These are phyloP conservation scores for Nitzschia inconspicua DNA, from an alignment of 108 stramenopile genomes.

Conservation along the genomic window DNA sequence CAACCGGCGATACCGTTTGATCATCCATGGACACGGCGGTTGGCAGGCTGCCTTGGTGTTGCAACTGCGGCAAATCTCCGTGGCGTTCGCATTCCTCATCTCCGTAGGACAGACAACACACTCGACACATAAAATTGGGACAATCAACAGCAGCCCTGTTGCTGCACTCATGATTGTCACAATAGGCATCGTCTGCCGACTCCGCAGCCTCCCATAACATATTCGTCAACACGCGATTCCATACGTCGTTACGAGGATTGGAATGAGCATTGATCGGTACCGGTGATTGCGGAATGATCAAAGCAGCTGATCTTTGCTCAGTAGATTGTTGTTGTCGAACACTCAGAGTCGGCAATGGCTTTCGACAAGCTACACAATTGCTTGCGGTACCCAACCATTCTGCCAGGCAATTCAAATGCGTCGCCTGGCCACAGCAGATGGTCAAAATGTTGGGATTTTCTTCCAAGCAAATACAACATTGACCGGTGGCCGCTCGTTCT, in stretches of 20 bases:
- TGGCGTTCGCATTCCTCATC: conserved; percentile 20
- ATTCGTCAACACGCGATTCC: not conserved
- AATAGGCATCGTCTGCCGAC: not conserved
- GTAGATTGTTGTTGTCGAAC: not conserved
- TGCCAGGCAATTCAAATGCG: conserved; percentile 46
- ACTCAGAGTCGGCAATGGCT: conserved; percentile 18
- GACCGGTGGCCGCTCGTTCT: conserved; percentile 28
- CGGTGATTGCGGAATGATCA: not conserved
- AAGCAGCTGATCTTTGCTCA: not conserved
- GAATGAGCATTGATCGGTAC: not conserved
- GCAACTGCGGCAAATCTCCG: not conserved
- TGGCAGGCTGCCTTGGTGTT: not conserved
- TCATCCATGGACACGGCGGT: not conserved
- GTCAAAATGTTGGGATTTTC: conserved; percentile 42
- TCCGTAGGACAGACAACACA: conserved; percentile 21
- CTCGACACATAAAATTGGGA: conserved; percentile 21
- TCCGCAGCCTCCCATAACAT: not conserved
- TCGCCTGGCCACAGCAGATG: conserved; percentile 43
- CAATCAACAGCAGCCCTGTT: conserved; percentile 26
- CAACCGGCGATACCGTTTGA: not conserved
- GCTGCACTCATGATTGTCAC: conserved; percentile 7
- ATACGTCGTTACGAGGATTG: not conserved
- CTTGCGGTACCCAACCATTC: conserved; percentile 25
- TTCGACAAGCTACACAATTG: conserved; percentile 31
- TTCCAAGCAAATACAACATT: conserved; percentile 42